Percentiles rank a stretch among this genome's conserved stretches.
These are phyloP conservation scores for Backusella parvicylindrica DNA, from an alignment of 192 early-diverging fungal genomes.

Conservation along the genomic window DNA sequence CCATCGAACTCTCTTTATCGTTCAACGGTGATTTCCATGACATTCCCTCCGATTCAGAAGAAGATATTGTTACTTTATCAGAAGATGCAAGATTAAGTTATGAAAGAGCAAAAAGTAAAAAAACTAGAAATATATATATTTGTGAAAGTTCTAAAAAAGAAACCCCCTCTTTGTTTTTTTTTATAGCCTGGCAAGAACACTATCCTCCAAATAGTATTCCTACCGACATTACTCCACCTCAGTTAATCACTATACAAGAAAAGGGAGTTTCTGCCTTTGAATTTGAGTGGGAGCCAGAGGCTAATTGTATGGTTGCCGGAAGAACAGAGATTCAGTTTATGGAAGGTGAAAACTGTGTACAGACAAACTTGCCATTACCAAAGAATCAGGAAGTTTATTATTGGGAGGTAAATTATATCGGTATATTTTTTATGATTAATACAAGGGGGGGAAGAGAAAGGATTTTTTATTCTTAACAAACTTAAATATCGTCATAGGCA, in stretches of 20 bases:
- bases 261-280: slow-evolving; percentile 83
- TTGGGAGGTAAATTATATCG: slow-evolving; percentile 49
- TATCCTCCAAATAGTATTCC: slow-evolving; percentile 72
- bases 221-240: slow-evolving; percentile 72
- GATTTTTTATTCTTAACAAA: background rate
- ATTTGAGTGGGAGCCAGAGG: slow-evolving; percentile 64
- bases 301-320: slow-evolving; percentile 62
- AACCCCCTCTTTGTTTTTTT: background rate
- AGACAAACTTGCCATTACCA: slow-evolving; percentile 78
- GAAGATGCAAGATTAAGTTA: slow-evolving; percentile 46
- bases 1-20: slow-evolving; percentile 19
- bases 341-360: slow-evolving; percentile 68
- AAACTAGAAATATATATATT: no score
- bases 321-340: slow-evolving; percentile 75
- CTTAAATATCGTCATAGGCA: slow-evolving; percentile 13
- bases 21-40: slow-evolving; percentile 31
- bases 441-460: background rate
- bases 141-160: no score
- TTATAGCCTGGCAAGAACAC: slow-evolving; percentile 62
- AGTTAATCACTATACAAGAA: slow-evolving; percentile 74
- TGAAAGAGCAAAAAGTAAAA: slow-evolving; percentile 39
- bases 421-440: background rate
- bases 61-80: slow-evolving; percentile 30
- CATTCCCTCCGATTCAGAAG: slow-evolving; percentile 33
- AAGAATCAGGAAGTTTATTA: slow-evolving; percentile 80